Evolutionary conservation across 305 asterid species (phyloP).

Genomic region (Andrographis paniculata): DNA sequence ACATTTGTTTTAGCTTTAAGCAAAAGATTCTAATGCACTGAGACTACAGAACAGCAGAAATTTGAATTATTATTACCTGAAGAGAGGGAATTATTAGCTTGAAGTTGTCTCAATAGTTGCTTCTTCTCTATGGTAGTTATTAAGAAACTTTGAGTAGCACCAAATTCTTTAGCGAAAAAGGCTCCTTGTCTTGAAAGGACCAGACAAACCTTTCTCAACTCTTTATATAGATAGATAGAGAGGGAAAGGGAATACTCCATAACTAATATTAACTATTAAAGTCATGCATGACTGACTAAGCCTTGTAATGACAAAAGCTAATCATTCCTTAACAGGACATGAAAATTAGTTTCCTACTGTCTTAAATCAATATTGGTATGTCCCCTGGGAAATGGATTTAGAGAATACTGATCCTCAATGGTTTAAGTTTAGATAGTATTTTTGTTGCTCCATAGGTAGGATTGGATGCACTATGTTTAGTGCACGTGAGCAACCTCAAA

Average conservation of each 20-base stretch:
- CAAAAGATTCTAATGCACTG: conserved; percentile 1
- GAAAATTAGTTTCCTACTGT: neutral
- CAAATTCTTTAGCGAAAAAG: conserved; percentile 8
- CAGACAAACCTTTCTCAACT: conserved; percentile 25
- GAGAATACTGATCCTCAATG: neutral
- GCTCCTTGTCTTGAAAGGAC: conserved; percentile 32
- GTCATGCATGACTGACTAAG: conserved; percentile 24
- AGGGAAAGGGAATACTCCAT: conserved; percentile 18
- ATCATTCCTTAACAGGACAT: neutral
- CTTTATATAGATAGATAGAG: too few species aligned
- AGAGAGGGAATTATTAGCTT: neutral
- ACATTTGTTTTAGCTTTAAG: neutral
- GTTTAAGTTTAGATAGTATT: neutral
- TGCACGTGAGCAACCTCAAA: too few species aligned
- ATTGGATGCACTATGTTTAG: neutral
- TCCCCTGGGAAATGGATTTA: neutral
- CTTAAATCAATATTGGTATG: neutral
- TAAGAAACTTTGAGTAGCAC: neutral
- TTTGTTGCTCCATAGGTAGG: neutral
- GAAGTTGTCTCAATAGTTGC: neutral
- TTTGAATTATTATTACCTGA: conserved; percentile 1
- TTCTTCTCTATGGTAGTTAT: neutral
- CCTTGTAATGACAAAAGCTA: conserved; percentile 30
- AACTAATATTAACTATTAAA: conserved; percentile 15
- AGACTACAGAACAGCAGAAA: neutral